Evolutionary conservation across 805 yeast species (phyloP), one percentile per base, ranked within the genome.

Genomic region (Candida methanosorbosa): DNA sequence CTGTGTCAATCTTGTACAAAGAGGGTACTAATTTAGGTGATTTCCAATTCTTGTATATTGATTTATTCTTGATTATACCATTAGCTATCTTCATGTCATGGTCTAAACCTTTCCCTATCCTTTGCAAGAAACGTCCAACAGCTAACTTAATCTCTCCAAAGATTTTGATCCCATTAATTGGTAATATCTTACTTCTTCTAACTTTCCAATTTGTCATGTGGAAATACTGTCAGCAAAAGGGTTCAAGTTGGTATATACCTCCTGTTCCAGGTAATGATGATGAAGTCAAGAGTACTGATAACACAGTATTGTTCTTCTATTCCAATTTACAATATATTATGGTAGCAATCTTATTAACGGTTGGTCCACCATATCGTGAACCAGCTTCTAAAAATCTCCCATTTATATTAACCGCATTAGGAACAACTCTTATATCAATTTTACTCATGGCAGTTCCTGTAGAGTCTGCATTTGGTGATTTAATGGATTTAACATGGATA

Each of bases 51-150:
- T 63, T 92, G 45, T 87, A 88, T 74, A 92, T 92, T 54, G 99
- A 92, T 60, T 57, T 92, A 56, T 77, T 84, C 42, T 64, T 92
- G 54, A 92, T 92, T 47, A 71, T 92, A 37, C 99, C 99, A 9
- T 73, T 92, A 50, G 98, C 98, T 0, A 78, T 92, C 5, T 87
- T 88, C 60, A 83, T 92, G 98, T 88, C 97, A 5, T 92, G 98
- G 97, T 80, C 97, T 2, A 75, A 78, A 47, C 94, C 99, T 0
- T 79, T 66, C 49, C 60, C 60, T 2, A 48, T 41, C 17, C 62
- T 92, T 21, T 73, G 74, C 11, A 57, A 63, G 25, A 88, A 87
- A 50, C 70, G 95, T 33, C 98, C 99, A 5, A 84, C 94, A 0
- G 97, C 98, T 0, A 90, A 92, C 56, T 64, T 92, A 39, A 92